Base-by-base conservation (phyloP, 345 rosid genomes). In the Linum lewisii region DNA sequence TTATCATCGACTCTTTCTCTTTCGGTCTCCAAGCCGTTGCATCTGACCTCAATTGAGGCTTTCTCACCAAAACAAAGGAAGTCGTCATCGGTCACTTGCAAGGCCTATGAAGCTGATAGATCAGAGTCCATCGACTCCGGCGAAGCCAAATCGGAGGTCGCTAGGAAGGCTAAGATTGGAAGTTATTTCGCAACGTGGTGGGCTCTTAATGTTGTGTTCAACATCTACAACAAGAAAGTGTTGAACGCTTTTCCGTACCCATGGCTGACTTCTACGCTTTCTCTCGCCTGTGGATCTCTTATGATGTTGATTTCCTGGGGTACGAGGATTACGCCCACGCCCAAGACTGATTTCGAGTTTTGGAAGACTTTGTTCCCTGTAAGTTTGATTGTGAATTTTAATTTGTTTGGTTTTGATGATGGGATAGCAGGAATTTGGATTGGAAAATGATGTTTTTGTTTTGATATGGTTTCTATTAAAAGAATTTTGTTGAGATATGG, bases 251-350 rank as follows among this genome's bases (percentile, higher is more conserved):
- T 86, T 56, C 97, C 99, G 65, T 93, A 77, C 69, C 97, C 95
- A 10, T 93, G 99, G 99, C 91, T 89, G 32, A 93, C 97, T 57
- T 93, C 97, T 20, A 89, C 95, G 2, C 94, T 93, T n/a, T 89
- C 99, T 32, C 86, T 93, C 13, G 95, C 99, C 21, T 81, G 85
- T 65, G 99, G 99, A 18, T 86, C 97, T 63, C 72, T 84, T 21
- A 76, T 87, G 82, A 93, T 93, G 99, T 61, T 89, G 51, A 71
- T 87, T 67, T 87, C 99, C 54, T 93, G 97, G 97, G 88, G 79
- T 54, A 79, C 94, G 14, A 70, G 81, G 62, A 53, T 93, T 19
- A 94, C 94, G 7, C 86, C 87, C 23, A 58, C 88, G 23, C 97
- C 97, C 0, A 82, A 83, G 64, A 86, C 90, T 47, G 94, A 89